Evolutionary conservation across 306 rosid genomes (phyloP).

Genomic region (Acmispon strigosus): DNA sequence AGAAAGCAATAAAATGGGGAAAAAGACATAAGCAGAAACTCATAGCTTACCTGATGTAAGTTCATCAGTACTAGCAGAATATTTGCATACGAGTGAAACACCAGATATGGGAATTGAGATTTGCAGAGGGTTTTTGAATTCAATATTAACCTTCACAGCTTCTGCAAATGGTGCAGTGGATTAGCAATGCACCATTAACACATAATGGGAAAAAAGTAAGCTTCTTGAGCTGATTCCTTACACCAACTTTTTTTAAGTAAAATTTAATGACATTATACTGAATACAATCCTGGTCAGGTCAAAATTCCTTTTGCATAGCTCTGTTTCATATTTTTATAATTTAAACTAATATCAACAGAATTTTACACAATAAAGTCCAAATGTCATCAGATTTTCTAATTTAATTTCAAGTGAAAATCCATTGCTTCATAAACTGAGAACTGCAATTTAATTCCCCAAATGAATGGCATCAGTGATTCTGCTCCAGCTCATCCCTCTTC

Average conservation of each 20-base stretch:
- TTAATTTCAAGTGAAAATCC: background rate
- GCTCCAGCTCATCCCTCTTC: slow-evolving; percentile 2
- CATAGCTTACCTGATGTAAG: slow-evolving; percentile 41
- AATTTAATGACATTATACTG: background rate
- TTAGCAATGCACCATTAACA: slow-evolving; percentile 6
- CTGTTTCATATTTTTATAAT: background rate
- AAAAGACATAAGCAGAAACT: slow-evolving; percentile 11
- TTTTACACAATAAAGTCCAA: background rate
- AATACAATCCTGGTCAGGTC: background rate
- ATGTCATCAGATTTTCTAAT: background rate
- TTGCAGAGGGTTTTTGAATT: slow-evolving; percentile 83
- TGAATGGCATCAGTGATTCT: background rate
- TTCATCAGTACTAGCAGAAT: slow-evolving; percentile 50
- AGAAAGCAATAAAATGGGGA: background rate
- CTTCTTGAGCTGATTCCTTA: background rate
- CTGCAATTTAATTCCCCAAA: slow-evolving; percentile 15
- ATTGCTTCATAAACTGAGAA: background rate
- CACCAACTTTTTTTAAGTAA: background rate
- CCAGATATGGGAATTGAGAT: slow-evolving; percentile 66
- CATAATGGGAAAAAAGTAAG: background rate
- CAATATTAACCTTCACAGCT: slow-evolving; percentile 74
- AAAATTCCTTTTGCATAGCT: slow-evolving; percentile 1
- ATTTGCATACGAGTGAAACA: slow-evolving; percentile 69
- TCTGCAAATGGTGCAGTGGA: slow-evolving; percentile 51
- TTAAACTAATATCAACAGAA: background rate